Base-by-base conservation (phyloP, 331 rosid species). In the Malus hybrid region DNA sequence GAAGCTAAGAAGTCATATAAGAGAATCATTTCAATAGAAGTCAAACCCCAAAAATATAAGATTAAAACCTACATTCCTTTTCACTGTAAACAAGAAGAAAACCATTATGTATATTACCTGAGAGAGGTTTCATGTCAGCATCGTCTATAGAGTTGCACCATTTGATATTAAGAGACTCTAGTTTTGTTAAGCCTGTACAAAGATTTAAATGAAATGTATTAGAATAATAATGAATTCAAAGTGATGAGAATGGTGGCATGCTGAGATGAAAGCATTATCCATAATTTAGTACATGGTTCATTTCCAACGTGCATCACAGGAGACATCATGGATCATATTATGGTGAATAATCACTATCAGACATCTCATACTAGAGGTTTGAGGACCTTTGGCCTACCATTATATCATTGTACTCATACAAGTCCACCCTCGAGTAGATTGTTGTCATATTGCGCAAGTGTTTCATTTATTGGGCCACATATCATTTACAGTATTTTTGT, bases 131-230 rank as follows among this genome's bases (percentile, higher is more conserved):
- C 88, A 94, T 87, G 78, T 94, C 99, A 28, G 81, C 82, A 86
- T 94, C 88, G 30, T 89, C 86, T 73, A 94, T 86, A 89, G 92
- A 92, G 76, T 88, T 92, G 78, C 99, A 92, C 93, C 99, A 94
- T 87, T 90, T 94, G 65, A 94, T 74, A 92, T 94, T 94, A 71
- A 94, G 92, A 86, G 96, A 94, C 79, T 92, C 97, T 84, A 92
- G 83, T 76, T 86, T 94, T 48, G 80, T 81, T 79, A 94, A 87
- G 83, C 93, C 99, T 92, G 89, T 42, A 48, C 11, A 46, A 73
- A 79, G 46, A 69, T 53, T 79, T 69, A 79, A 14, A 78, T 28
- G 56, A 46, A 50, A 20, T 53, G 56, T 62, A 63, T 46, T 10
- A 55, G 70, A 5, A 15, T 20, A 52, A 53, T 14, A 56, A 3